Percentiles rank a stretch among this genome's conserved stretches.
Conservation (phyloP, 2,329 filamentous ascomycete genomes). For the Penicillium verrucosum region DNA sequence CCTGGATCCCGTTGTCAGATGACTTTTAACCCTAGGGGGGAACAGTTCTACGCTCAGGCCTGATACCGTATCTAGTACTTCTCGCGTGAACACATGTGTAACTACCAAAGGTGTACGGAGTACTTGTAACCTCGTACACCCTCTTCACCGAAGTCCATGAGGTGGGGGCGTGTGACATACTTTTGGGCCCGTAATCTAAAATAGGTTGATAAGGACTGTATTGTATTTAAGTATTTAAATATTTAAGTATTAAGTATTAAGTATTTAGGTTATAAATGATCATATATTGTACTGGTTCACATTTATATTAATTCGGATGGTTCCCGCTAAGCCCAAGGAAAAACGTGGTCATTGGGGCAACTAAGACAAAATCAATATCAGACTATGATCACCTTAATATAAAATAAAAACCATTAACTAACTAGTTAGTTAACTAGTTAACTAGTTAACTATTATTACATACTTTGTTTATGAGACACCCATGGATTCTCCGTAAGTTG, state of each 20-base stretch:
- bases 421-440: too few relatives aligned
- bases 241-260: not conserved
- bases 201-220: not conserved
- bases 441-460: not conserved
- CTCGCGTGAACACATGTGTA: not conserved
- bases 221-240: not conserved
- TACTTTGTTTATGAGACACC: not conserved
- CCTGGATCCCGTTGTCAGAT: slow-evolving; percentile 26
- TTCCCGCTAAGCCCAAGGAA: not conserved
- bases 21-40: not conserved
- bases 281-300: not conserved
- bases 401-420: too few relatives aligned
- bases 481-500: not conserved
- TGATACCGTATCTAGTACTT: not conserved
- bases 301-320: not conserved
- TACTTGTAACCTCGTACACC: not conserved
- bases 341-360: not conserved
- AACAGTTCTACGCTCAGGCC: slow-evolving; percentile 17
- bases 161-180: slow-evolving; percentile 3
- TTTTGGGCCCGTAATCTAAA: slow-evolving; percentile 1
- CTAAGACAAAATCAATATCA: slow-evolving; percentile 5
- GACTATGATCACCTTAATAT: not conserved
- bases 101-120: not conserved
- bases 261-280: not conserved
- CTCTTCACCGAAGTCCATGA: slow-evolving; percentile 1